Base-by-base conservation (phyloP, 1,139 yeast genomes). In the Magnusiomyces magnusii region DNA sequence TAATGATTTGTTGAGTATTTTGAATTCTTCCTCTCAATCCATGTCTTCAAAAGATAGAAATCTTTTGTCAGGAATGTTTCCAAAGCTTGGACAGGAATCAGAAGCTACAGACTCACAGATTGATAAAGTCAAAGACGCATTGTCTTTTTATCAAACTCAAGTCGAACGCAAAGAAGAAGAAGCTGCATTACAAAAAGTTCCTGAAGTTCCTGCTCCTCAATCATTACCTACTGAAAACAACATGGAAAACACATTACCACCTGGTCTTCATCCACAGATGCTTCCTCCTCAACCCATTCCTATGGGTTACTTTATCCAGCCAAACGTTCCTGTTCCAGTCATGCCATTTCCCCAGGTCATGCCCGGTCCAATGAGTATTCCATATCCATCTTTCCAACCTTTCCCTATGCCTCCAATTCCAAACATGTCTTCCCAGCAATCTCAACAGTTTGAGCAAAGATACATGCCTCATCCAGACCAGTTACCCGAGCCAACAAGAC, bases 61-160 rank as follows among this genome's bases (percentile, higher is more conserved):
- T 34, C 31, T 50, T 28, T 31, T 50, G 39, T 44, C 31, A 34
- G 41, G 47, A 24, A 36, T 31, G 41, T 56, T 27, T 25, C 44
- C 44, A 9, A 39, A 10, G 19, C 44, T 39, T 9, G 44, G 19
- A 15, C 44, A 39, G 19, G 44, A 31, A 15, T 47, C 54, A 13
- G 53, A 59, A 21, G n/a, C 53, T 19, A 24, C 51, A 9, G 36
- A n/a, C 55, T 27, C 42, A 5, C 25, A 62, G 27, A 60, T 60
- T 25, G 62, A 62, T 53, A 66, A 67, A 55, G 75, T 75, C 2
- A 58, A 63, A 58, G 72, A 71, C 60, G 68, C 72, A 39, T 62
- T 72, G 34, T 68, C 69, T 15, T 61, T 72, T 44, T 67, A 71
- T 47, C 60, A 67, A 52, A 65, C 61, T 49, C 65, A 68, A 49